Base-by-base conservation (phyloP, 2,329 filamentous ascomycete species). In the Nigrospora osmanthi region DNA sequence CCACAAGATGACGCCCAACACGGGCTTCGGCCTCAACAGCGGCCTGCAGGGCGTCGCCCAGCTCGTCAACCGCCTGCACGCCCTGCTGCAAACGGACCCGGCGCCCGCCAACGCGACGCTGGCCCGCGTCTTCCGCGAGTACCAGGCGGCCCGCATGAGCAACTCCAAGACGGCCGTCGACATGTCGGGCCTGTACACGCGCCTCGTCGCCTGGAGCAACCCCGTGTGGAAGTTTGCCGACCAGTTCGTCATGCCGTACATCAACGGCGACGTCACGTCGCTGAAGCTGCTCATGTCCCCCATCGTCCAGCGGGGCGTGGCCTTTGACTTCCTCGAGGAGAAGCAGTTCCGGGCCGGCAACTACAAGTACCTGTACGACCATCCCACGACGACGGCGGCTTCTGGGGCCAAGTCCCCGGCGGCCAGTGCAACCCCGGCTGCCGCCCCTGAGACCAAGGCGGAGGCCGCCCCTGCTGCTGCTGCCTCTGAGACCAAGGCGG, bases 1-100 rank as follows among this genome's bases (percentile, higher is more conserved):
- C 14, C 61, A 63, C 40, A 66, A 66, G 44, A 49, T 64, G 38
- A 63, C 62, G 7, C 58, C 62, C 4, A 59, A 63, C 35, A 52
- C 58, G 1, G 62, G 60, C 4, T 52, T 60, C 4, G 61, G 62
- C 3, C 57, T 58, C 32, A 65, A 65, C 44, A 54, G 54, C 40
- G 62, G 58, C 11, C 48, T 63, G 2, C 45, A 52, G 35, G 58
- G 61, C 34, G 50, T 56, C 13, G 55, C 58, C 14, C 52, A 51
- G 3, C 51, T 61, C 2, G 52, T 47, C 12, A 61, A 61, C 45
- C 47, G 52, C 32, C 53, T 63, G 9, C 49, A 53, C 37, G 38
- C 40, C 9, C 44, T 56, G 15, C 44, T 56, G 15, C 40, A 34
- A 40, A 40, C 32, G 9, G 44, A 44, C 5, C 16, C 47, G 11